Base-by-base conservation (phyloP, 148 eudicot species). In the Arbutus unedo region DNA sequence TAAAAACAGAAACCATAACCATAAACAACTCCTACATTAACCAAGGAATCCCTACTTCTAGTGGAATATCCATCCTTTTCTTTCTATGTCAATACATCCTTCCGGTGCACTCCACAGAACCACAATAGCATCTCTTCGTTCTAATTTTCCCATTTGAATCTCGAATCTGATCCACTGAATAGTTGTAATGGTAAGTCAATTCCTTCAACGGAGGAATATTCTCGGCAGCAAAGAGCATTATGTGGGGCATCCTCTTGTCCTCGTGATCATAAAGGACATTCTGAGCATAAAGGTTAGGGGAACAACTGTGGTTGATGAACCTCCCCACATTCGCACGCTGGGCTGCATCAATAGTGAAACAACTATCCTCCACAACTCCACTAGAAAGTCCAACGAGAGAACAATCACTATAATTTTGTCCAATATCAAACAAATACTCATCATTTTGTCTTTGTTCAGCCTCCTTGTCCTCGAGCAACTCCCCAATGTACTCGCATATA, bases 211-310 rank as follows among this genome's bases (percentile, higher is more conserved):
- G 91, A 72, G 97, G 93, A 81, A 96, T 94, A 84, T 96, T 93
- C 83, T 94, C 97, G 8, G 91, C 91, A 45, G 99, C 97, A 85
- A 94, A 96, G 3, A 96, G 77, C 98, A 94, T 93, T 68, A 96
- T 89, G 84, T 96, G 99, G 15, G 99, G 99, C 88, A 96, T 90
- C 62, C 90, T 92, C 79, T 77, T 88, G 78, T 96, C 96, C 8
- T 94, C 94, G 6, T 94, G 92, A 91, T 96, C 97, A 84, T 90
- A 93, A 19, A 94, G 90, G 8, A 96, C 98, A 85, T 92, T 91
- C 78, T 94, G 99, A 0, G 99, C 97, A 80, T 93, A 92, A 56
- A 96, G 93, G 76, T 94, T 96, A 11, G 95, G 98, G 31, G 95
- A 88, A 76, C 97, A 96, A 80, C 98, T 93, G 81, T 96, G 99